These are phyloP conservation scores for Mycena vitilis DNA, from an alignment of 768 basidiomycete genomes.

Conservation along the genomic window DNA sequence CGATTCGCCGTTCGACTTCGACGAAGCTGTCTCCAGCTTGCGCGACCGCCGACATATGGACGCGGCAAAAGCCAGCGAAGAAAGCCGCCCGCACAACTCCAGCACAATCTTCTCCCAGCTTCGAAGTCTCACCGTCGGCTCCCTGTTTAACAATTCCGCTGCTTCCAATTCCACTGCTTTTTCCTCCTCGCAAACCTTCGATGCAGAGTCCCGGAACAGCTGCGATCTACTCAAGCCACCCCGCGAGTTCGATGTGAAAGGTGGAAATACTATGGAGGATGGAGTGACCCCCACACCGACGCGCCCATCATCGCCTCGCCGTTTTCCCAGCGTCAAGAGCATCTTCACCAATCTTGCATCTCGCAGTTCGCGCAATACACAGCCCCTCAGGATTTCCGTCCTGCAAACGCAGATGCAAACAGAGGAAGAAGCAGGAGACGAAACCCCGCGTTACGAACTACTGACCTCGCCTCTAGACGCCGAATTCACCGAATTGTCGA, in stretches of 20 bases:
- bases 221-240: background rate
- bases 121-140: slow-evolving; percentile 26
- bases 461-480: slow-evolving; percentile 23
- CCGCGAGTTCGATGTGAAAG: background rate
- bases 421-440: slow-evolving; percentile 20
- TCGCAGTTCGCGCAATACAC: slow-evolving; percentile 29
- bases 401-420: slow-evolving; percentile 20
- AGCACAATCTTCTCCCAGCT: slow-evolving; percentile 23
- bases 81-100: slow-evolving; percentile 8
- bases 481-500: slow-evolving; percentile 14
- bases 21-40: background rate
- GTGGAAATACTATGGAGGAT: slow-evolving; percentile 17
- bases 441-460: slow-evolving; percentile 24
- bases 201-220: slow-evolving; percentile 1
- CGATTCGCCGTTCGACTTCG: background rate
- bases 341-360: slow-evolving; percentile 38
- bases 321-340: slow-evolving; percentile 38
- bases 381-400: slow-evolving; percentile 15
- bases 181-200: slow-evolving; percentile 15
- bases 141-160: slow-evolving; percentile 25
- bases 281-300: slow-evolving; percentile 38
- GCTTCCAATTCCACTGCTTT: slow-evolving; percentile 6
- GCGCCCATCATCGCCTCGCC: slow-evolving; percentile 37
- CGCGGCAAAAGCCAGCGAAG: slow-evolving; percentile 10
- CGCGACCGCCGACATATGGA: slow-evolving; percentile 6